Conservation (phyloP, 768 basidiomycete species). For the Tricholoma terreum region DNA sequence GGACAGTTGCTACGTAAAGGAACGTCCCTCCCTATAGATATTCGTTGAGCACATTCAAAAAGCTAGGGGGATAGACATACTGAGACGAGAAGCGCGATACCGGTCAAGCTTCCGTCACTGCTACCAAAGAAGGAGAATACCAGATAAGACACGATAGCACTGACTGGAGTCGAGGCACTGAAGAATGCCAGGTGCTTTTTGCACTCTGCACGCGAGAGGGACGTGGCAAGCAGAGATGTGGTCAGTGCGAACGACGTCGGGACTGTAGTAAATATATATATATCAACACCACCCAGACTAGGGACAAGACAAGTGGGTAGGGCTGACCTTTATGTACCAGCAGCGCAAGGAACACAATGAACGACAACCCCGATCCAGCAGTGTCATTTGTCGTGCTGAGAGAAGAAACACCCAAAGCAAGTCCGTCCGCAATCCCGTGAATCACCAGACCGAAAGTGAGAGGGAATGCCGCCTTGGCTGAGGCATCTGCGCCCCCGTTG, state of each 20-base stretch:
- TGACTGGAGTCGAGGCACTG: slow-evolving; percentile 78
- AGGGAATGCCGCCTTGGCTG: slow-evolving; percentile 51
- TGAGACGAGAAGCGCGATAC: slow-evolving; percentile 78
- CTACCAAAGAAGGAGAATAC: slow-evolving; percentile 56
- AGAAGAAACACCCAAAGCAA: slow-evolving; percentile 83
- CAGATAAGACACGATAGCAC: slow-evolving; percentile 74
- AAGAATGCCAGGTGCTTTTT: slow-evolving; percentile 76
- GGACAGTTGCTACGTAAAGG: slow-evolving; percentile 88
- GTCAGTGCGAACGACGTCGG: slow-evolving; percentile 91
- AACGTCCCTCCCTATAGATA: slow-evolving; percentile 80
- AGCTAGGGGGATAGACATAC: slow-evolving; percentile 43
- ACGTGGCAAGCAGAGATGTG: slow-evolving; percentile 75
- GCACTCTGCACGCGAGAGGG: slow-evolving; percentile 66
- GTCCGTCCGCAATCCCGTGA: slow-evolving; percentile 89
- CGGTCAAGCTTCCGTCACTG: slow-evolving; percentile 57
- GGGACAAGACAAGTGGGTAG: background rate
- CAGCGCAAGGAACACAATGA: slow-evolving; percentile 89
- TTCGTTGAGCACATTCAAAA: background rate
- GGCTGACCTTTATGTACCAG: slow-evolving; percentile 83
- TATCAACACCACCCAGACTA: background rate
- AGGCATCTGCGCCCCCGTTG: slow-evolving; percentile 18
- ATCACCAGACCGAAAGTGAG: slow-evolving; percentile 84
- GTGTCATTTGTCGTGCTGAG: slow-evolving; percentile 32
- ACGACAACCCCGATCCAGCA: slow-evolving; percentile 51
- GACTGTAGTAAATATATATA: slow-evolving; percentile 53